Evolutionary conservation across 345 rosid species (phyloP), one percentile per base, ranked within the genome.

Genomic region (Eucalyptus paniculata): DNA sequence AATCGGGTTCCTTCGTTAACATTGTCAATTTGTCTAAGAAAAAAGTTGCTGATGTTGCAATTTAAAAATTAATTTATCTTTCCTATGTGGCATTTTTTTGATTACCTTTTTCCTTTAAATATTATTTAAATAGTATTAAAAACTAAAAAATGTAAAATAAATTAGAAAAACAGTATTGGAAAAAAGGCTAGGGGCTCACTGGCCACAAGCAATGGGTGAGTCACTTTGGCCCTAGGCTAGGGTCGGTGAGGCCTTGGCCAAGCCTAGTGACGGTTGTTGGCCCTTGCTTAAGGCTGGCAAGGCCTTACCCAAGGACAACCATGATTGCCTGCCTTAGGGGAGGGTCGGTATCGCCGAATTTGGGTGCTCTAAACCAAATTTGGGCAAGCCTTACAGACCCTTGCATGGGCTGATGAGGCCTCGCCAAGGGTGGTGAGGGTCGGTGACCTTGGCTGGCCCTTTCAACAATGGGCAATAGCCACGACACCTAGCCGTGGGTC

Each of bases 321-420:
- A 65, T 65, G 34, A 32, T 65, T 15, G 8, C 5, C 0, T 4
- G 1, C 34, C 72, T 3, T 4, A 30, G 5, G 37, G 9, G 5
- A 28, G 18, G 37, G 37, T 14, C 0, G 4, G 5, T 24, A 54
- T 54, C 3, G 3, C 3, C 6, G 0, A 24, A 54, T 54, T 21
- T 54, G 5, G 26, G 60, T 9, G 12, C 26, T 2, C 26, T 54
- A 1, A 54, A 54, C 60, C 26, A 2, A 54, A 9, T 54, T 23
- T 54, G 28, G 60, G 26, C 26, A 54, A 54, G 26, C 26, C 12
- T 54, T 23, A 1, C 1, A 1, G 5, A 21, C 28, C 60, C 60
- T 54, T 54, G 60, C 60, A 21, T 23, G 26, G 60, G 6, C 1
- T 23, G 28, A 23, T 1, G 3, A 65, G 37, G n/a, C 37, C 72